Conservation (phyloP, 2,329 filamentous ascomycete species). For the Beauveria scarabaeidicola region DNA sequence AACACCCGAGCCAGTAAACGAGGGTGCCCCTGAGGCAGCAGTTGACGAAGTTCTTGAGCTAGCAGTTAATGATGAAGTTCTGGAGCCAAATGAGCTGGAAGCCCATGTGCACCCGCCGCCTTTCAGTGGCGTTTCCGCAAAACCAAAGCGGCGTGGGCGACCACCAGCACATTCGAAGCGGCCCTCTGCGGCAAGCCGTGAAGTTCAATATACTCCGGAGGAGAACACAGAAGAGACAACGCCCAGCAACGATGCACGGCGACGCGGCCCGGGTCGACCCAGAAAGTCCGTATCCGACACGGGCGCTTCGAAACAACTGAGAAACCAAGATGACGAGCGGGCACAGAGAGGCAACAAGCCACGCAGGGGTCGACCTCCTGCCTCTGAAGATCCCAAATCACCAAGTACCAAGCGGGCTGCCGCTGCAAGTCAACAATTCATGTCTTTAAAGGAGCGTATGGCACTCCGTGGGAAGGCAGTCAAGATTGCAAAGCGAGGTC, state of each 20-base stretch:
- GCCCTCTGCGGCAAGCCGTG: slow-evolving; percentile 12
- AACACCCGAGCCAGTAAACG: background rate
- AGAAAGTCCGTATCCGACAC: slow-evolving; percentile 21
- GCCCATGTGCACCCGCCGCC: background rate
- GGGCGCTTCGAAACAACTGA: slow-evolving; percentile 11
- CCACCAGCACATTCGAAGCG: slow-evolving; percentile 10
- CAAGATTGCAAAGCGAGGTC: slow-evolving; percentile 36
- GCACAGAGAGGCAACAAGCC: background rate
- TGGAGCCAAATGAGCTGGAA: background rate
- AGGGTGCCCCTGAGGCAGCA: background rate
- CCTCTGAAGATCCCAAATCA: slow-evolving; percentile 12
- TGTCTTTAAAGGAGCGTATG: slow-evolving; percentile 52
- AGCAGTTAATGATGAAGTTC: background rate
- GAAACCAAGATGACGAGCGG: background rate
- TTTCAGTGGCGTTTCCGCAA: background rate
- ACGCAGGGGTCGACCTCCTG: slow-evolving; percentile 19
- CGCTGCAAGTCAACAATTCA: slow-evolving; percentile 25
- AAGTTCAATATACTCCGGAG: slow-evolving; percentile 14
- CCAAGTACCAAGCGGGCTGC: background rate
- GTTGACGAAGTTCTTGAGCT: background rate
- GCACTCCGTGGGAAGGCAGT: slow-evolving; percentile 44
- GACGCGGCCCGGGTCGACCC: slow-evolving; percentile 19
- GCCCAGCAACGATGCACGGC: slow-evolving; percentile 14
- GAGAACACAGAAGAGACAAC: background rate
- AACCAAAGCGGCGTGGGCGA: slow-evolving; percentile 16